Evolutionary conservation across 2,329 filamentous ascomycete species (phyloP).

Genomic region (Xylariaceae sp.): DNA sequence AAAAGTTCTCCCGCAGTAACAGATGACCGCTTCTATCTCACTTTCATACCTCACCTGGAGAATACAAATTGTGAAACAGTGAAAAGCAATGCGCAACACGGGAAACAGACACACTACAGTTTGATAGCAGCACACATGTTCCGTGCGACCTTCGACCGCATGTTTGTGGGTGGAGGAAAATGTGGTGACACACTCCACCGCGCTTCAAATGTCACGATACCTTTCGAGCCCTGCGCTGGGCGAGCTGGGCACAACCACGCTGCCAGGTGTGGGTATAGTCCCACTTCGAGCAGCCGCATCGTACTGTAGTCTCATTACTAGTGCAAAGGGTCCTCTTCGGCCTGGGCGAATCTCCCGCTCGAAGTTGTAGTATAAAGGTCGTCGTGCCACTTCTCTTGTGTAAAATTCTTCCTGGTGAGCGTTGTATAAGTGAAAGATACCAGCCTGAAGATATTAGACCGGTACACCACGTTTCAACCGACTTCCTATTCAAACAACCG

Average conservation of each 20-base stretch:
- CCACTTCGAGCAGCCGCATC: conserved; percentile 18
- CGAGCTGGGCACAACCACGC: conserved; percentile 21
- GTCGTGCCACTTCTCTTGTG: conserved; percentile 4
- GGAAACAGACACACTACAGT: too few relatives aligned
- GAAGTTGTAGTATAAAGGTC: conserved; percentile 13
- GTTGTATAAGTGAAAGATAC: not conserved
- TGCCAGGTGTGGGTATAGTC: conserved; percentile 26
- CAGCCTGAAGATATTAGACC: too few relatives aligned
- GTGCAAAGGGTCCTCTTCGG: conserved; percentile 16
- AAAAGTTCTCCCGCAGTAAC: too few relatives aligned
- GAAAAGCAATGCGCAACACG: too few relatives aligned
- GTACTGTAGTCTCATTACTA: conserved; percentile 18
- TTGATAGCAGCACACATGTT: too few relatives aligned
- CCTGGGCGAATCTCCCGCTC: conserved; percentile 10
- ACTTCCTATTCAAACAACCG: too few relatives aligned
- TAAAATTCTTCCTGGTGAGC: not conserved
- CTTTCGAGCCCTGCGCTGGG: conserved; percentile 17
- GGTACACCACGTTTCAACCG: too few relatives aligned
- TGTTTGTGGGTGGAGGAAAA: not conserved
- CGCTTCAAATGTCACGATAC: conserved; percentile 30
- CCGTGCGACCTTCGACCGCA: too few relatives aligned
- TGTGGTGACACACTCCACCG: conserved; percentile 27
- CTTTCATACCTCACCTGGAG: too few relatives aligned
- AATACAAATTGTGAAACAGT: too few relatives aligned
- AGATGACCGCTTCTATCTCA: too few relatives aligned